Base-by-base conservation (phyloP, 2,329 filamentous ascomycete species). In the Periconia digitata region DNA sequence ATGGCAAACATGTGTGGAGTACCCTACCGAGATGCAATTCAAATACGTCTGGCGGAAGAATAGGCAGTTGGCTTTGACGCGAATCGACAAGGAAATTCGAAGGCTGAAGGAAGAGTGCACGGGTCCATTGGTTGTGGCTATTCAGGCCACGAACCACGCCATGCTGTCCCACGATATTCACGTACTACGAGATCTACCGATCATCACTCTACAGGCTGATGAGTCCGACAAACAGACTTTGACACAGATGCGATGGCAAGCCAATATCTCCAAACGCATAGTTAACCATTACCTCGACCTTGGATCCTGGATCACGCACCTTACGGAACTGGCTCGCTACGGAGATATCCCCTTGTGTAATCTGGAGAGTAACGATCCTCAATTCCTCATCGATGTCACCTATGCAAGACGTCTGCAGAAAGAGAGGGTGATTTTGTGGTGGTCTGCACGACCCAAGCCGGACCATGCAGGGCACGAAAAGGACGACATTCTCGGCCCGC, bases 401-500 rank as follows among this genome's bases (percentile, higher is more conserved):
- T 99, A 97, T 68, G 94, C 94, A 0, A 81, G 95, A 47, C 83
- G 92, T 16, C 76, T 99, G 43, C 90, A 96, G 64, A 87, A 89
- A 56, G 96, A 92, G 65, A 91, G 92, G 48, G 90, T 99, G 1
- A 89, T 99, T 6, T 77, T 99, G 6, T 99, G 94, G 94, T 99
- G 94, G 94, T 97, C 92, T 16, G 80, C 84, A 8, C 86, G 87
- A 6, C 85, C 92, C 0, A 84, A 87, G 43, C 94, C 95, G 1
- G 94, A 99, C 67, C 94, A 99, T 72, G 94, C 91, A 39, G 94
- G 94, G 0, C 91, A 96, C 68, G 94, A 99, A 69, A 89, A 87
- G 53, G 95, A 99, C 62, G 90, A 97, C 69, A 83, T 96, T 18
- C 75, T 89, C 0, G 89, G 89, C 0, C 83, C 89, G 2, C 79